Percentiles rank a stretch among this genome's conserved stretches.
Conservation (phyloP, 73 alveolate species). For the Paramecium bursaria region DNA sequence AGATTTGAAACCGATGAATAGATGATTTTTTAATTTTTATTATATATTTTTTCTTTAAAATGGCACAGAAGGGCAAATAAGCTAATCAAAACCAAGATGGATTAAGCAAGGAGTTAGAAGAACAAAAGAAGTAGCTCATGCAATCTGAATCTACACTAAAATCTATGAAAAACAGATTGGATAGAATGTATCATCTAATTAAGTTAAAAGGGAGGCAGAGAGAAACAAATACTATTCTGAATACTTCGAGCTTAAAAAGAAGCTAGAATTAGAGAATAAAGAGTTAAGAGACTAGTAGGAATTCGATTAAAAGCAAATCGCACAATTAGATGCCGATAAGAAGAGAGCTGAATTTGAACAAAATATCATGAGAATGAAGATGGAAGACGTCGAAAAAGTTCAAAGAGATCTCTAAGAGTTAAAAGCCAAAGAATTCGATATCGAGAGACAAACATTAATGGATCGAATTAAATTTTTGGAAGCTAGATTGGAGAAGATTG, state of each 20-base stretch:
- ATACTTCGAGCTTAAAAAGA: neutral
- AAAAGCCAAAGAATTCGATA: slow-evolving; percentile 42
- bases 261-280: slow-evolving; percentile 29
- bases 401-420: slow-evolving; percentile 50
- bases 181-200: slow-evolving; percentile 45
- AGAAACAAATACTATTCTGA: slow-evolving; percentile 25
- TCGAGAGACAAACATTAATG: slow-evolving; percentile 50
- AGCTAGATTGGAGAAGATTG: slow-evolving; percentile 67
- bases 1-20: slow-evolving; percentile 19
- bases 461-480: slow-evolving; percentile 63
- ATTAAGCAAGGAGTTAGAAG: slow-evolving; percentile 11
- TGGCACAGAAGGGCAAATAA: slow-evolving; percentile 21
- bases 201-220: slow-evolving; percentile 42
- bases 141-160: slow-evolving; percentile 15
- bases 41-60: too few relatives aligned
- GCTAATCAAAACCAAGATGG: slow-evolving; percentile 35
- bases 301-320: slow-evolving; percentile 63
- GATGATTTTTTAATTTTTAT: neutral
- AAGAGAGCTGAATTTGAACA: slow-evolving; percentile 64
- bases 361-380: slow-evolving; percentile 24
- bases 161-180: slow-evolving; percentile 41
- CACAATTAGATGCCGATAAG: slow-evolving; percentile 59
- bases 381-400: slow-evolving; percentile 66
- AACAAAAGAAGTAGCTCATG: slow-evolving; percentile 27
- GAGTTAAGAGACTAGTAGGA: slow-evolving; percentile 52